phyloP scores from a whole-genome alignment of 2,329 filamentous ascomycete species.

The Trichoderma brevicompactum region DNA sequence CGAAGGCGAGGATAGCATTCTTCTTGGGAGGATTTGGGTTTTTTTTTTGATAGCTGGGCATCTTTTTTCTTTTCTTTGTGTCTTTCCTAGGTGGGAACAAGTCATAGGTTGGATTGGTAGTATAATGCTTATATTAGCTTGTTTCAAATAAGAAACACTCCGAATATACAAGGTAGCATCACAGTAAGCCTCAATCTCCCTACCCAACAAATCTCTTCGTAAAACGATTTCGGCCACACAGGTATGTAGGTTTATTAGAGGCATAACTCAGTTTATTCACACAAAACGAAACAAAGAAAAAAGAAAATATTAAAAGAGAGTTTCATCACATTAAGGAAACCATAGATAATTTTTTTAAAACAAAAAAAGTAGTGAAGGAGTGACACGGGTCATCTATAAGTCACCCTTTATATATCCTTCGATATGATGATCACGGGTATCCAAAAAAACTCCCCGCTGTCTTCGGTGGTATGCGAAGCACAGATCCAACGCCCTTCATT shows the following conservation, averaged over 20 bases:
- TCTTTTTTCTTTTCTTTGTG: not conserved
- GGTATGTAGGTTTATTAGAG: not conserved
- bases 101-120: slow-evolving; percentile 5
- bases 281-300: not conserved
- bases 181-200: slow-evolving; percentile 14
- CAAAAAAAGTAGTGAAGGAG: slow-evolving; percentile 20
- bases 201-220: not conserved
- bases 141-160: slow-evolving; percentile 16
- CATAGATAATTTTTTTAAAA: not conserved
- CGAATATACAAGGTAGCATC: slow-evolving; percentile 5
- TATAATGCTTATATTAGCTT: too few species aligned
- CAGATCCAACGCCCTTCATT: slow-evolving; percentile 26
- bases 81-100: not conserved
- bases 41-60: not conserved
- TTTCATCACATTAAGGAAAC: slow-evolving; percentile 20
- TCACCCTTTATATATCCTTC: slow-evolving; percentile 24
- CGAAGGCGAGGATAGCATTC: slow-evolving; percentile 15
- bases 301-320: not conserved
- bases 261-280: slow-evolving; percentile 21
- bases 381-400: slow-evolving; percentile 25
- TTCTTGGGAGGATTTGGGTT: not conserved
- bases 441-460: slow-evolving; percentile 30
- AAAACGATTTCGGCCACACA: not conserved
- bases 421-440: slow-evolving; percentile 27
- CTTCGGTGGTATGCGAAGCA: slow-evolving; percentile 16